Evolutionary conservation across 2,329 filamentous ascomycete species (phyloP).

Genomic region (Xylaria sp.): DNA sequence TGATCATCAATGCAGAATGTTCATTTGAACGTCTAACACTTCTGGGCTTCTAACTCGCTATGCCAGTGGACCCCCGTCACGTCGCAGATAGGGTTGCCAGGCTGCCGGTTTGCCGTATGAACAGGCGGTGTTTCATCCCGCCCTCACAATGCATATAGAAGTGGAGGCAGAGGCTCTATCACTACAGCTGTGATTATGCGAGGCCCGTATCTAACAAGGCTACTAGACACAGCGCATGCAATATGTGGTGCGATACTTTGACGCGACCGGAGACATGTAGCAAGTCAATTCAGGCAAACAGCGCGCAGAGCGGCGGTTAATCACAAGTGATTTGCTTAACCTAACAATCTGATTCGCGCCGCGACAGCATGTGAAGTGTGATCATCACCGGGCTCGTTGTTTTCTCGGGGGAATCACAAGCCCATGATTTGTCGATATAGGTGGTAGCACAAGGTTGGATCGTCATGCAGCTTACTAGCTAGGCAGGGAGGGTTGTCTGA

Average conservation of each 20-base stretch:
- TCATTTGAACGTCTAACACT: background rate
- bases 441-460: slow-evolving; percentile 39
- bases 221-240: slow-evolving; percentile 4
- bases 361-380: slow-evolving; percentile 38
- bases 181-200: slow-evolving; percentile 18
- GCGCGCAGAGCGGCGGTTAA: slow-evolving; percentile 40
- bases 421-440: slow-evolving; percentile 40
- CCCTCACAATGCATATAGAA: slow-evolving; percentile 37
- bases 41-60: slow-evolving; percentile 12
- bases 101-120: slow-evolving; percentile 29
- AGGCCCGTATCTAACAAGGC: slow-evolving; percentile 12
- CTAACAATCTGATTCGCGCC: slow-evolving; percentile 27
- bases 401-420: slow-evolving; percentile 39
- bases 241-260: slow-evolving; percentile 7
- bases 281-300: slow-evolving; percentile 38
- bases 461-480: slow-evolving; percentile 40
- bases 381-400: slow-evolving; percentile 41
- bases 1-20: background rate
- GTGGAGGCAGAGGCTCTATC: slow-evolving; percentile 30
- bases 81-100: slow-evolving; percentile 28
- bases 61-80: slow-evolving; percentile 28
- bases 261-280: slow-evolving; percentile 28
- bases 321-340: slow-evolving; percentile 26
- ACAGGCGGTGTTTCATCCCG: slow-evolving; percentile 43
- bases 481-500: slow-evolving; percentile 22